Conservation (phyloP, 2,329 filamentous ascomycete genomes). For the Sporothrix humicola region DNA sequence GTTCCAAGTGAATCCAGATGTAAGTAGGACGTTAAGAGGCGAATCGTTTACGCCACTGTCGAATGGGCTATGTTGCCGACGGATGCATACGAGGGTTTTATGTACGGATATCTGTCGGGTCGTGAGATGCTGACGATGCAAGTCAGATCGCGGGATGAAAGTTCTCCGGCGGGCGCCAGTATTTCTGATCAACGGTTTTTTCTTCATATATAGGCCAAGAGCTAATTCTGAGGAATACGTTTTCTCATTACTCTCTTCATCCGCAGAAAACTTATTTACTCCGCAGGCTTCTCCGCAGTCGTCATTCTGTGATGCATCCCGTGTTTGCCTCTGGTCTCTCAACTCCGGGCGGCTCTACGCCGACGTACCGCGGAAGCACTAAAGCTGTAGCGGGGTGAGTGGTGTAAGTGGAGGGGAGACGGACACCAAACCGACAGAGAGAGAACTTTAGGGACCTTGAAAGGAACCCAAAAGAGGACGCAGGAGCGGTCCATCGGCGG, state of each 20-base stretch:
- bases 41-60: neutral
- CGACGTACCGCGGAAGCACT: neutral
- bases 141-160: neutral
- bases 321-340: neutral
- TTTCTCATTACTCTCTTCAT: neutral
- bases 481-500: neutral
- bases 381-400: neutral
- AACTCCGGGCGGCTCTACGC: neutral
- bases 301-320: neutral
- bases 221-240: neutral
- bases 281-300: neutral
- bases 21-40: too few relatives aligned
- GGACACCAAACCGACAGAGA: too few relatives aligned
- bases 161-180: neutral
- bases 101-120: neutral
- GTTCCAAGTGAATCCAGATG: neutral
- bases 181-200: neutral
- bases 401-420: neutral
- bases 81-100: neutral
- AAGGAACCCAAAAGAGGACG: too few relatives aligned
- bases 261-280: neutral
- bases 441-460: neutral
- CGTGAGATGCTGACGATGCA: neutral
- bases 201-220: neutral
- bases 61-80: neutral